These are phyloP conservation scores for Acer campestre DNA, from an alignment of 345 rosid genomes.

Conservation along the genomic window DNA sequence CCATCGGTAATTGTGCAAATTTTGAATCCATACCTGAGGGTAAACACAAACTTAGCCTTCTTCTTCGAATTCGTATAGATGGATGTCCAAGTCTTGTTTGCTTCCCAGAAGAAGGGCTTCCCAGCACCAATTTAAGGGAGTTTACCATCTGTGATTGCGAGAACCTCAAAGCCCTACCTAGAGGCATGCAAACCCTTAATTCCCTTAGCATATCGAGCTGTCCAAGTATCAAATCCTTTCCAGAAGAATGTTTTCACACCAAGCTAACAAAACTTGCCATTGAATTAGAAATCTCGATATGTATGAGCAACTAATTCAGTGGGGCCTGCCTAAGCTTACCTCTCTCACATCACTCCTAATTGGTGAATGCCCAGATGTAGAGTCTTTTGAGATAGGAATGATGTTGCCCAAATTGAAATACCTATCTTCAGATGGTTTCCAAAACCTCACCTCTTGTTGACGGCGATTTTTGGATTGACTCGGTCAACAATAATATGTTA, in stretches of 20 bases:
- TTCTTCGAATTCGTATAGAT: background rate
- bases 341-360: slow-evolving; percentile 10
- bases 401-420: slow-evolving; percentile 24
- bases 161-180: background rate
- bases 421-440: no score
- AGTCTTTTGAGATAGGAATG: slow-evolving; percentile 22
- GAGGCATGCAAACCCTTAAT: background rate
- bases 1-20: background rate
- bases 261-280: background rate
- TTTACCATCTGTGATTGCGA: background rate
- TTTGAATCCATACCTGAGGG: background rate
- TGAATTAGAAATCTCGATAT: background rate
- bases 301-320: background rate
- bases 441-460: no score
- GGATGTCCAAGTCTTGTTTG: background rate
- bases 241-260: slow-evolving; percentile 1
- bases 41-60: background rate
- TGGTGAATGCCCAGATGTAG: slow-evolving; percentile 8
- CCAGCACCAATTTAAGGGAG: background rate
- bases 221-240: slow-evolving; percentile 12
- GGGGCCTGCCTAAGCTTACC: slow-evolving; percentile 27
- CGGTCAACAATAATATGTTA: no score
- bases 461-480: no score
- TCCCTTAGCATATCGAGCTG: background rate
- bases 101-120: slow-evolving; percentile 10